phyloP scores from a whole-genome alignment of 495 filamentous ascomycete genomes.

The Friedmanniomyces simplex region DNA sequence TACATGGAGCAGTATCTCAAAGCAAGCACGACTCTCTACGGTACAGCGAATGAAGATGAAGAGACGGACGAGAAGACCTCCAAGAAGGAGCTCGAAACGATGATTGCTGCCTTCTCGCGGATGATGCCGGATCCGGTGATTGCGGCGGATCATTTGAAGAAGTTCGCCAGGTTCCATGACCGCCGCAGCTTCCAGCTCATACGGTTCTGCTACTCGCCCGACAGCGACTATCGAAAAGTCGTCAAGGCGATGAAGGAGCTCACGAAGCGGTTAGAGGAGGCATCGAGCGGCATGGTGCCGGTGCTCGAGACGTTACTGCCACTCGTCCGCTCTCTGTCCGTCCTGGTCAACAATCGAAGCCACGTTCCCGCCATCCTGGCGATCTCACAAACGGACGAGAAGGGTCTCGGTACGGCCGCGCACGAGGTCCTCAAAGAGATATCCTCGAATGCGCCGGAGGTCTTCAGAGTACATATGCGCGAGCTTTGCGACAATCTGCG shows the following conservation, averaged over 20 bases:
- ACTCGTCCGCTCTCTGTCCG: conserved; percentile 72
- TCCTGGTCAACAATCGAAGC: conserved; percentile 84
- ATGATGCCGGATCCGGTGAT: conserved; percentile 58
- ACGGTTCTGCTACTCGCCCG: conserved; percentile 67
- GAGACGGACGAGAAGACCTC: conserved; percentile 59
- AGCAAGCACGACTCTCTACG: conserved; percentile 76
- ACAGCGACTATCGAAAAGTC: conserved; percentile 84
- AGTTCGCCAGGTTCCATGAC: conserved; percentile 86
- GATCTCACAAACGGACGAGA: conserved; percentile 68
- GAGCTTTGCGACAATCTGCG: conserved; percentile 82
- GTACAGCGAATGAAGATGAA: conserved; percentile 67
- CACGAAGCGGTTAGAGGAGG: conserved; percentile 62
- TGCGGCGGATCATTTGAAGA: conserved; percentile 63
- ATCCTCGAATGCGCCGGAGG: conserved; percentile 71
- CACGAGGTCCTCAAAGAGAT: conserved; percentile 92
- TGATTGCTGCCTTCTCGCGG: conserved; percentile 55
- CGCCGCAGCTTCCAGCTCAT: conserved; percentile 84
- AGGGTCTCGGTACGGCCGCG: conserved; percentile 63
- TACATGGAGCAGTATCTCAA: conserved; percentile 62
- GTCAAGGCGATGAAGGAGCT: conserved; percentile 85
- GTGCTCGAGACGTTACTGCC: conserved; percentile 70
- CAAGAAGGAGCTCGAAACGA: conserved; percentile 53
- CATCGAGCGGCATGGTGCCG: conserved; percentile 38
- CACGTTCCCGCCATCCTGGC: conserved; percentile 86
- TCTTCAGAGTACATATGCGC: conserved; percentile 83